phyloP scores from a whole-genome alignment of 176 grass and related monocot species.

The Juncus effusus region DNA sequence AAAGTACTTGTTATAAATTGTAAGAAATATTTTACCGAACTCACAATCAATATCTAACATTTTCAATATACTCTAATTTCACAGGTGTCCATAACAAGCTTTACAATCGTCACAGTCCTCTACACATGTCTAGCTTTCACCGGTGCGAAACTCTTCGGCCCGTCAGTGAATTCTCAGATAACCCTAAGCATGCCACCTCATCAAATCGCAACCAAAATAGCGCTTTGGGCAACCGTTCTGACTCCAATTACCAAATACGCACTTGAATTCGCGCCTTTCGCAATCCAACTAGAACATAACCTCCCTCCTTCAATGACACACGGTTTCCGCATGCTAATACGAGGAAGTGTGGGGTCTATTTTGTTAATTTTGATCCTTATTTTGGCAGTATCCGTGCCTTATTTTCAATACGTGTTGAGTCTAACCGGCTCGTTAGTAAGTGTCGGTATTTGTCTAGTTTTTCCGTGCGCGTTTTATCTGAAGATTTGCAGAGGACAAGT shows the following conservation, averaged over 20 bases:
- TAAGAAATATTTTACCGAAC: neutral
- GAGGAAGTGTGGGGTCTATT: conserved; percentile 43
- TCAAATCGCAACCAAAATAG: conserved; percentile 42
- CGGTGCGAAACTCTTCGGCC: conserved; percentile 59
- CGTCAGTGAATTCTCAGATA: conserved; percentile 58
- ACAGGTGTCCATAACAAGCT: conserved; percentile 62
- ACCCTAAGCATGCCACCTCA: conserved; percentile 76
- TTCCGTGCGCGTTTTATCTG: conserved; percentile 65
- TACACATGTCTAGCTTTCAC: conserved; percentile 55
- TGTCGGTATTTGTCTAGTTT: conserved; percentile 47
- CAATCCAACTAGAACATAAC: conserved; percentile 49
- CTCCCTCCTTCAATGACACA: conserved; percentile 34
- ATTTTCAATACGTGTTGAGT: conserved; percentile 79
- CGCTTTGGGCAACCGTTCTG: conserved; percentile 76
- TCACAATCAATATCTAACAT: neutral
- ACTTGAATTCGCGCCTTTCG: conserved; percentile 75
- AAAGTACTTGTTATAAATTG: neutral
- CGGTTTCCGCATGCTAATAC: conserved; percentile 28
- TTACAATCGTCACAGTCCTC: conserved; percentile 51
- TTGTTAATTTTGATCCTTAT: conserved; percentile 53
- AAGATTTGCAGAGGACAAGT: conserved; percentile 43
- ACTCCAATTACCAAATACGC: conserved; percentile 85
- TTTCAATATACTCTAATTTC: neutral
- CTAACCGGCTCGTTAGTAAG: conserved; percentile 71
- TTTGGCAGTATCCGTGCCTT: conserved; percentile 51